phyloP scores from a whole-genome alignment of 1,284 basidiomycete species.

The Laetiporus sulphureus region DNA sequence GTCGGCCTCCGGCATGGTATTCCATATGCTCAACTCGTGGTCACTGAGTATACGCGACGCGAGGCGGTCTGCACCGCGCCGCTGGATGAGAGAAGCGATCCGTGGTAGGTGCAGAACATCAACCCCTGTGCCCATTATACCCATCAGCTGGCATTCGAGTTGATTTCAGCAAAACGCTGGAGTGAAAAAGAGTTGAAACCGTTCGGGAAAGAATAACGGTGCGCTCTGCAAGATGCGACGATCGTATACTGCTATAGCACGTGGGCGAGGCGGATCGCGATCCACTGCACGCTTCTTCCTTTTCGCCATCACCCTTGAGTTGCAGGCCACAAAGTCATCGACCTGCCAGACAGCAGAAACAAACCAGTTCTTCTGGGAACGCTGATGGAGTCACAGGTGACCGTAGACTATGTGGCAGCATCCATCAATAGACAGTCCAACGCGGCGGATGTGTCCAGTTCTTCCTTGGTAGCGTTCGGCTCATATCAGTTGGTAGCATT shows the following conservation, averaged over 20 bases:
- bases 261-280: no score
- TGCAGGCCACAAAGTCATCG: no score
- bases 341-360: no score
- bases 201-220: no score
- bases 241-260: no score
- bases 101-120: constrained; percentile 72
- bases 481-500: constrained; percentile 71
- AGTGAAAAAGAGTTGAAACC: no score
- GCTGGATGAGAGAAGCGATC: constrained; percentile 46
- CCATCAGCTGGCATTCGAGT: constrained; percentile 32
- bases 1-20: constrained; percentile 22
- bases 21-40: constrained; percentile 43
- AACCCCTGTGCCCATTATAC: constrained; percentile 70
- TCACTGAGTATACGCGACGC: constrained; percentile 60
- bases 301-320: no score
- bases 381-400: constrained; percentile 27
- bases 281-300: no score
- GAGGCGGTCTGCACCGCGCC: constrained; percentile 43
- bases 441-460: constrained; percentile 49
- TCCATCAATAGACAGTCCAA: constrained; percentile 73
- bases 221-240: no score
- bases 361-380: no score
- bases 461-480: constrained; percentile 70
- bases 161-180: no score
- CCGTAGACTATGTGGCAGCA: constrained; percentile 66